Conservation (phyloP, 2,329 filamentous ascomycete species). For the Acarospora socialis region DNA sequence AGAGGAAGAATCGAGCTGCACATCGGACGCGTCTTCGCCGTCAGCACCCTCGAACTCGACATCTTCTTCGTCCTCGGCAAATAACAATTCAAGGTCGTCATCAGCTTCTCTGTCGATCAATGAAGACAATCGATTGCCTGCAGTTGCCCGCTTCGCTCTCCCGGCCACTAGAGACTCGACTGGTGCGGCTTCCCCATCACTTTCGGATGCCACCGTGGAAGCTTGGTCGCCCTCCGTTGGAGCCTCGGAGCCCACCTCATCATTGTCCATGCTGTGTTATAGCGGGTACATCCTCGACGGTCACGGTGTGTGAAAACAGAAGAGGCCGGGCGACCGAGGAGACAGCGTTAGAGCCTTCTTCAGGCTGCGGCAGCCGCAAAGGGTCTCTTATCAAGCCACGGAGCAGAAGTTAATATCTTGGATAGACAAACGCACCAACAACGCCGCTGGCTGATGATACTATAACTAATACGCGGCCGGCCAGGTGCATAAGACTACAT, state of each 20-base stretch:
- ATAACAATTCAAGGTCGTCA: constrained; percentile 55
- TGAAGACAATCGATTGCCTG: constrained; percentile 69
- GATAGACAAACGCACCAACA: no score
- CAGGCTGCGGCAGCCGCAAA: no score
- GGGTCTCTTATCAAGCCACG: no score
- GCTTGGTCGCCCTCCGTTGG: not conserved
- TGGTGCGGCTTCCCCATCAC: constrained; percentile 17
- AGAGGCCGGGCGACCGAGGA: no score
- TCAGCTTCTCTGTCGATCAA: constrained; percentile 63
- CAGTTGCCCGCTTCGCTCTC: constrained; percentile 62
- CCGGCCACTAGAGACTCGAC: constrained; percentile 60
- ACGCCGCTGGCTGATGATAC: no score
- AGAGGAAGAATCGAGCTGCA: constrained; percentile 72
- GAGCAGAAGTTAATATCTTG: no score
- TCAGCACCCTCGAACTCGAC: constrained; percentile 27
- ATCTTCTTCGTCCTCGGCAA: constrained; percentile 52
- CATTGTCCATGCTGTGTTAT: no score
- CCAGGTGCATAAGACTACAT: no score
- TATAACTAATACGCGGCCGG: no score
- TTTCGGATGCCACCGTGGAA: constrained; percentile 16
- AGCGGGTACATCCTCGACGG: no score
- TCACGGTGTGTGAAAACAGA: no score
- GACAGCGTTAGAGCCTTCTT: no score
- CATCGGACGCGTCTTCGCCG: constrained; percentile 51
- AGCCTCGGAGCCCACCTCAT: constrained; percentile 9